A percentile compares a stretch with the other conserved stretches of the same genome.
Evolutionary conservation across 2,329 filamentous ascomycete species (phyloP).

Genomic region (Aureobasidium melanogenum): DNA sequence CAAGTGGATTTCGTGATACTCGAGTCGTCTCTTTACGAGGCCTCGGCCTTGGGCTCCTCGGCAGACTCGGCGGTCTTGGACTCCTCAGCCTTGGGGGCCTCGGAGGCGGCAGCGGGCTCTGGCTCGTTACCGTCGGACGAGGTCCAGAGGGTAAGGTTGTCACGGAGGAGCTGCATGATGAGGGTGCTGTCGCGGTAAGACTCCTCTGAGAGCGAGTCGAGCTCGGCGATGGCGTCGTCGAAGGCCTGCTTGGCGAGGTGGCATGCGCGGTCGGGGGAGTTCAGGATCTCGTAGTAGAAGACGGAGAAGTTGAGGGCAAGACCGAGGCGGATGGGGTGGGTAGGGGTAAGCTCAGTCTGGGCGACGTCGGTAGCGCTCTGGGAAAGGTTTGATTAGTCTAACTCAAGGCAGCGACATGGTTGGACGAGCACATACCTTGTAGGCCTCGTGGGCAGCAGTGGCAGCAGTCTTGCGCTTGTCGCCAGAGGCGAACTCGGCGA

Average conservation of each 20-base stretch:
- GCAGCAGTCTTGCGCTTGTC: slow-evolving; percentile 88
- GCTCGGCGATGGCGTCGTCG: slow-evolving; percentile 96
- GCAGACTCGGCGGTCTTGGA: slow-evolving; percentile 32
- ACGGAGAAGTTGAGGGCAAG: slow-evolving; percentile 98
- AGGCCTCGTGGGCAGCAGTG: slow-evolving; percentile 83
- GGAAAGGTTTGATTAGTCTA: slow-evolving; percentile 6
- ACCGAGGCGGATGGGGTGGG: slow-evolving; percentile 95
- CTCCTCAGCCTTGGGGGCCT: slow-evolving; percentile 53
- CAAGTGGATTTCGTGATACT: slow-evolving; percentile 10
- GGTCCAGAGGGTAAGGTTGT: slow-evolving; percentile 97
- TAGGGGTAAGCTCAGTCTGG: slow-evolving; percentile 93
- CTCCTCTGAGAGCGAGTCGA: slow-evolving; percentile 95
- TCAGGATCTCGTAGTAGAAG: slow-evolving; percentile 99
- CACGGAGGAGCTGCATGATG: slow-evolving; percentile 97
- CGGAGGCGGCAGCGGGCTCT: slow-evolving; percentile 54
- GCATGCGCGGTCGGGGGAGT: slow-evolving; percentile 95
- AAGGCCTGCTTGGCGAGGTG: slow-evolving; percentile 99
- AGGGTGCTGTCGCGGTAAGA: slow-evolving; percentile 98
- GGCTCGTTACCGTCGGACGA: slow-evolving; percentile 81
- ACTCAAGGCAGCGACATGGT: background rate
- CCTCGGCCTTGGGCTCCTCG: slow-evolving; percentile 15
- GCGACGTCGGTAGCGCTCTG: slow-evolving; percentile 96
- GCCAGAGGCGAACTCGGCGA: slow-evolving; percentile 85
- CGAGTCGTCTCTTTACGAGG: slow-evolving; percentile 5
- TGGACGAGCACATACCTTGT: slow-evolving; percentile 61